These are phyloP conservation scores for Ustilago vetiveriae DNA, from an alignment of 1,284 basidiomycete genomes.

Conservation along the genomic window DNA sequence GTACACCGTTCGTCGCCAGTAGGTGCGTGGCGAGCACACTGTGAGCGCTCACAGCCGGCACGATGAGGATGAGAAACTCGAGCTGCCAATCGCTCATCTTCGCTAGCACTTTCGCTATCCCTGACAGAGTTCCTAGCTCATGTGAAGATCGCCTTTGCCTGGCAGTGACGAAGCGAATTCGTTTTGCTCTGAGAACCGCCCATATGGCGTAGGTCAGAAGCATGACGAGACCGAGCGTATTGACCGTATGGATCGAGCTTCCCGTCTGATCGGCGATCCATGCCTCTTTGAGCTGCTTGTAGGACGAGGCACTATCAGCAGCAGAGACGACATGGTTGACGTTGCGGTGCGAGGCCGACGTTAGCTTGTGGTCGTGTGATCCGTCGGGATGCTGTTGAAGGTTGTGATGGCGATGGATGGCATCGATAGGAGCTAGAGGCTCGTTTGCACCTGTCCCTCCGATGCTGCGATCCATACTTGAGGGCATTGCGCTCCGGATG, in stretches of 20 bases:
- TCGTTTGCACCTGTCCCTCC: constrained; percentile 7
- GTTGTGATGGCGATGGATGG: constrained; percentile 26
- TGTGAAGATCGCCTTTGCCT: background rate
- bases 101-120: background rate
- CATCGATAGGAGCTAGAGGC: constrained; percentile 25
- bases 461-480: constrained; percentile 17
- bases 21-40: constrained; percentile 78
- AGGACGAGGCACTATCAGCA: constrained; percentile 64
- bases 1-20: constrained; percentile 72
- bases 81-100: constrained; percentile 49
- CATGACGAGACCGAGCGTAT: constrained; percentile 77
- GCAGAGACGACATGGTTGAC: background rate
- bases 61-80: constrained; percentile 76
- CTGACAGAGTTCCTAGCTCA: background rate
- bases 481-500: background rate
- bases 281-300: constrained; percentile 85
- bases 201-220: constrained; percentile 72
- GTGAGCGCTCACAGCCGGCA: constrained; percentile 81
- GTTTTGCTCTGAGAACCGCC: constrained; percentile 18
- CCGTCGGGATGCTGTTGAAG: constrained; percentile 2
- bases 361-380: background rate
- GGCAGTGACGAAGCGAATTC: constrained; percentile 18
- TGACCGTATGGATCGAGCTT: constrained; percentile 79
- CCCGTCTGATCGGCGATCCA: constrained; percentile 85
- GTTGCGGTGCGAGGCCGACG: background rate